Percentiles rank a stretch among this genome's conserved stretches.
Conservation (phyloP, 257 asterid genomes). For the Solanum clarkiae region DNA sequence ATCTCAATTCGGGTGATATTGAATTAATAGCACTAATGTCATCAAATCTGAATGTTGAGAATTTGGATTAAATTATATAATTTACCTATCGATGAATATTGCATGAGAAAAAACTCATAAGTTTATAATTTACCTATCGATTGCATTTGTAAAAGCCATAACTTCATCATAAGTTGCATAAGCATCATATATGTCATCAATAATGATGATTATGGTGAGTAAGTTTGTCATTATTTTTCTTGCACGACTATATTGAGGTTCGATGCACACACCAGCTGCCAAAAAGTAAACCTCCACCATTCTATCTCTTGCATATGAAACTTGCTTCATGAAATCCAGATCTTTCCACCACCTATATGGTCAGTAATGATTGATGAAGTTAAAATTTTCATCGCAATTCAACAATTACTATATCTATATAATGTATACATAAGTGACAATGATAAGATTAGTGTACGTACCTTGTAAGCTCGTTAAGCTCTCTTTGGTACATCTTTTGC, state of each 20-base stretch:
- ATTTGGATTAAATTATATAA: no score
- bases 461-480: neutral
- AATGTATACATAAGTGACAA: neutral
- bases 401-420: neutral
- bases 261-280: neutral
- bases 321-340: neutral
- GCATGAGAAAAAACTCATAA: no score
- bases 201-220: neutral
- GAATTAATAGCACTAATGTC: neutral
- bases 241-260: neutral
- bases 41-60: slow-evolving; percentile 6
- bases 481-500: neutral
- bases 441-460: neutral
- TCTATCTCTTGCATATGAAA: neutral
- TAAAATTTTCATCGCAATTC: no score
- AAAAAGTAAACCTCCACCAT: neutral
- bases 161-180: neutral
- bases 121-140: neutral
- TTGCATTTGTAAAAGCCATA: neutral
- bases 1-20: neutral
- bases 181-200: neutral
- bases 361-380: no score
- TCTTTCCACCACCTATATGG: neutral
- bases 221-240: neutral
- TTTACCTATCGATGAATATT: no score